A percentile compares a stretch with the other conserved stretches of the same genome.
phyloP scores from a whole-genome alignment of 2,329 filamentous ascomycete species.

The Elsinoe australis region DNA sequence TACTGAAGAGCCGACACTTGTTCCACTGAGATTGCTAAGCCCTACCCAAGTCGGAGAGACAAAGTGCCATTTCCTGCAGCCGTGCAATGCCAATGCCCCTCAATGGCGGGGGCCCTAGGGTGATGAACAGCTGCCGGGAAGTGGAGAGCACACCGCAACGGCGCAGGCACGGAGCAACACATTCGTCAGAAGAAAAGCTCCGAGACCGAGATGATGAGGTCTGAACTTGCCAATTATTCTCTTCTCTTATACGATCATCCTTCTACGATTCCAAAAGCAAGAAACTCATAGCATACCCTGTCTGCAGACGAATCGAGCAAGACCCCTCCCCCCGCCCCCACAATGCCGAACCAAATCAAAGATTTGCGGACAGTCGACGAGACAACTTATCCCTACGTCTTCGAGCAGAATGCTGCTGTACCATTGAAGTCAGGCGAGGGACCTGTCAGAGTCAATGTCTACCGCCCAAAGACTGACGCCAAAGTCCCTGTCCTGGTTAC shows the following conservation, averaged over 20 bases:
- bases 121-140: neutral
- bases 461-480: slow-evolving; percentile 28
- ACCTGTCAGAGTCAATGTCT: slow-evolving; percentile 31
- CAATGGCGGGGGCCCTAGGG: neutral
- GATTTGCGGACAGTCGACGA: slow-evolving; percentile 29
- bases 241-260: neutral
- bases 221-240: neutral
- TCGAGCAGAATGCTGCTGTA: slow-evolving; percentile 30
- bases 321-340: neutral
- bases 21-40: no score
- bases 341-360: slow-evolving; percentile 25
- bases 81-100: neutral
- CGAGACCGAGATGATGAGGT: neutral
- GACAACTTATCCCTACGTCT: slow-evolving; percentile 28
- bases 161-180: slow-evolving; percentile 10
- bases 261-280: neutral
- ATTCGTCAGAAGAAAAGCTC: slow-evolving; percentile 1
- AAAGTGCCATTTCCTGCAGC: neutral
- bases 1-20: no score
- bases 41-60: no score
- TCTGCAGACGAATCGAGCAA: neutral
- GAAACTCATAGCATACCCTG: neutral
- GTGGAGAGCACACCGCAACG: neutral
- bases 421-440: slow-evolving; percentile 27
- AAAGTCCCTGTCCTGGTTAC: slow-evolving; percentile 57